phyloP scores from a whole-genome alignment of 148 eudicot genomes.

The Bassia scoparia region DNA sequence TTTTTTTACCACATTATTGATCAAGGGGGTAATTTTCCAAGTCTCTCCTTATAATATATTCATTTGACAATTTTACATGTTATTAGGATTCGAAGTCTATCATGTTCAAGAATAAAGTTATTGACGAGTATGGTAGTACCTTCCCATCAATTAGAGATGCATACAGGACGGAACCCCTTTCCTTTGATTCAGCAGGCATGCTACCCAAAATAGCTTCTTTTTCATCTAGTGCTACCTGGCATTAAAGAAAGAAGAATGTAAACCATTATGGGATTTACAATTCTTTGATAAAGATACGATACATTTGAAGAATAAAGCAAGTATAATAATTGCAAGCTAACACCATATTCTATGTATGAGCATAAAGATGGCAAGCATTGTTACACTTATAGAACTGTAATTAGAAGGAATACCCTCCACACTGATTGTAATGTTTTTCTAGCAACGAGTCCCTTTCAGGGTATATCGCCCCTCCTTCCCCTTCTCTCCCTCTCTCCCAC shows the following conservation, averaged over 20 bases:
- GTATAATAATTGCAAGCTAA: neutral
- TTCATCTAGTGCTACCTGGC: constrained; percentile 82
- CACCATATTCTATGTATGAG: neutral
- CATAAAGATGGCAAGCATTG: neutral
- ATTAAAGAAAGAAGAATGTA: constrained; percentile 1
- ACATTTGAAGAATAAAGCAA: neutral
- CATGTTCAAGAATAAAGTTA: too few relatives aligned
- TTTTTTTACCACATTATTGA: too few relatives aligned
- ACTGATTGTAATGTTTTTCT: neutral
- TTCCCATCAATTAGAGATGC: constrained; percentile 80
- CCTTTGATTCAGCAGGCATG: constrained; percentile 65
- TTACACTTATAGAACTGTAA: neutral
- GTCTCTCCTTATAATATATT: too few relatives aligned
- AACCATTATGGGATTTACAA: neutral
- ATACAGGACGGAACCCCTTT: constrained; percentile 58
- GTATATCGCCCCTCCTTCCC: too few relatives aligned
- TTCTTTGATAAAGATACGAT: neutral
- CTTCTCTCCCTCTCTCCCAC: too few relatives aligned
- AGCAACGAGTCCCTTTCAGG: too few relatives aligned
- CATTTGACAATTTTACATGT: too few relatives aligned
- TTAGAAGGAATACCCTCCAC: neutral
- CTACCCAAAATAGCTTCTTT: constrained; percentile 77
- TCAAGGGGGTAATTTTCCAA: too few relatives aligned
- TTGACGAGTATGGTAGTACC: constrained; percentile 38
- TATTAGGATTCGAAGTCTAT: too few relatives aligned